Base-by-base conservation (phyloP, 177 flowering plant species). In the Vitis hybrid region DNA sequence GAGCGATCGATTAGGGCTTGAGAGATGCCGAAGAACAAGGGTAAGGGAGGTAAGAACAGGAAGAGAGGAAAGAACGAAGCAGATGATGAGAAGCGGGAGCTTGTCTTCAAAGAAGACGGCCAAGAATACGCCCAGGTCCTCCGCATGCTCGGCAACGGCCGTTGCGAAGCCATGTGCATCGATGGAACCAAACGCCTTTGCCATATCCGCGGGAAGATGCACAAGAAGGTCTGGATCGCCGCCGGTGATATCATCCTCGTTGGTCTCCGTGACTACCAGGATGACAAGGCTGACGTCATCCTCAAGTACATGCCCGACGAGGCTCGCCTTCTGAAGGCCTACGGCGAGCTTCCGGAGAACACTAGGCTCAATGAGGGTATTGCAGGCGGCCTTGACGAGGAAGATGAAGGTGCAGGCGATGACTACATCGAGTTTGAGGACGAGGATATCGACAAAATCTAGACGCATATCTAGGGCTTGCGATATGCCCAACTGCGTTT, bases 221-320 rank as follows among this genome's bases (percentile, higher is more conserved):
- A 82, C 80, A 82, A 82, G 75, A 82, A 82, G 77, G 85, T 82
- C 11, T 82, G 85, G 85, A 82, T 82, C 55, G 82, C 83, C 3
- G 83, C 85, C 10, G 85, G 85, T 13, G 85, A 82, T 62, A 80
- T 82, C 22, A 76, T 82, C 4, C 85, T 82, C 19, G 85, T 82
- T 18, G 85, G 85, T 2, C 85, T 82, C 11, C 79, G 85, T 18
- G 83, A 77, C 38, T 83, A 82, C 62, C 93, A 89, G 82, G 93
- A 86, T 58, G 91, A 89, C 72, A 88, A 88, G 77, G 94, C 92
- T 19, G 92, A 87, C 62, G 89, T 85, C n/a, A 88, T 88, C 68
- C 85, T 88, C 77, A 87, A 88, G 81, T 88, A 87, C 77, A 87
- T 87, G 92, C 89, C 90, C 9, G 92, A 88, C 62, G 90, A 88